Conservation (phyloP, 192 early-diverging fungal species). For the Backusella circina region DNA sequence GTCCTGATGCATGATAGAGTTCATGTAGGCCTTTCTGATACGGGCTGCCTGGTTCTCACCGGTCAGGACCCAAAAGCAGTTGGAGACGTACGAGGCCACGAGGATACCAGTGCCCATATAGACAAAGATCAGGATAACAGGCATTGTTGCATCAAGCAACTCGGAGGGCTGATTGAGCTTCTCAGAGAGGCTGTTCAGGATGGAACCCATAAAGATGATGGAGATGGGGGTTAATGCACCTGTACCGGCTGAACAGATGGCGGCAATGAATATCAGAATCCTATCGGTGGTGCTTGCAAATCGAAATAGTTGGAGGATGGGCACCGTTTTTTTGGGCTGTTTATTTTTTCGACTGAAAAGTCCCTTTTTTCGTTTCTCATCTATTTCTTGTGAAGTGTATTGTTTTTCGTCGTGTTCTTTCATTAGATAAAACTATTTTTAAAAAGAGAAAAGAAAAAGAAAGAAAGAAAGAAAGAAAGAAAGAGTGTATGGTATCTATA, state of each 20-base stretch:
- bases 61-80: conserved; percentile 49
- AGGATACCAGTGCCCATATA: conserved; percentile 56
- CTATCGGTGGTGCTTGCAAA: conserved; percentile 42
- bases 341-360: conserved; percentile 21
- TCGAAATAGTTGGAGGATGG: conserved; percentile 60
- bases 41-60: conserved; percentile 51
- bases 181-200: conserved; percentile 8
- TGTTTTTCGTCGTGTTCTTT: not conserved
- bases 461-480: not conserved
- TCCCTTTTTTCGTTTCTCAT: not conserved
- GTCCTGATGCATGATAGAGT: conserved; percentile 77
- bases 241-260: conserved; percentile 5
- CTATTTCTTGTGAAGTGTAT: not conserved
- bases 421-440: too few species aligned
- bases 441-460: too few species aligned
- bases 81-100: conserved; percentile 51
- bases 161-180: conserved; percentile 14
- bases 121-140: conserved; percentile 44
- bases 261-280: conserved; percentile 14
- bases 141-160: conserved; percentile 8
- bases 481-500: not conserved
- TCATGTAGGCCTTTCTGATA: conserved; percentile 67
- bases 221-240: conserved; percentile 26
- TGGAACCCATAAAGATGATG: conserved; percentile 30
- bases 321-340: conserved; percentile 44